Base-by-base conservation (phyloP, 176 grass and related monocot genomes). In the Triticum turgidum region DNA sequence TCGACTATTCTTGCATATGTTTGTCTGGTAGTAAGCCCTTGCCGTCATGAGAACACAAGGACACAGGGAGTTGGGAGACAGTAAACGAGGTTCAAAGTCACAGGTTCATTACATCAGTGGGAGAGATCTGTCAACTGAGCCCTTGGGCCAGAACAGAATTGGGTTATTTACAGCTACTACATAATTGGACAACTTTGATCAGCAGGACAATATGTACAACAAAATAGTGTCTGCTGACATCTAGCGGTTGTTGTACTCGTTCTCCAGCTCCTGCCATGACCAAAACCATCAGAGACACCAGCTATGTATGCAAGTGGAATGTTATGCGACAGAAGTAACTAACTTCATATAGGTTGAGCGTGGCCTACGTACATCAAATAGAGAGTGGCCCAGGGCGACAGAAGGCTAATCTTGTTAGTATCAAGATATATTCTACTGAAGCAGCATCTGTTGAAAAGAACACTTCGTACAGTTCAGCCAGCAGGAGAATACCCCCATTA, bases 381-480 rank as follows among this genome's bases (percentile, higher is more conserved):
- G 21, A 79, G 42, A 89, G 59, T 68, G 81, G 54, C 29, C 52
- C 77, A 72, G 54, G 90, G 65, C 47, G 34, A 22, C 22, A 47
- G 34, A 72, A 30, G 8, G 62, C 8, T 67, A 58, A 69, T 76
- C 17, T 41, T 68, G 70, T 15, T 32, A 69, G 39, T 5, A 32
- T 69, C 38, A 81, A 81, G 34, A 72, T 22, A 80, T 56, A 80
- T 64, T 81, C 66, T 82, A 84, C 85, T 89, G 80, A 54, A 81
- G 21, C 37, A 62, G 81, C 41, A 79, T 78, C 52, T 87, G 87
- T 62, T 87, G 89, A 66, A 83, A 20, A 52, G 95, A 86, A 70
- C 89, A 78, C 41, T 82, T 93, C 14, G 81, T 89, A 74, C 96
- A 95, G 91, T 94, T 93, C 83, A 98, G 61, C 86, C 84, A 89